Evolutionary conservation across 1,284 basidiomycete species (phyloP), one percentile per base, ranked within the genome.

Genomic region (Dichomitus squalens): DNA sequence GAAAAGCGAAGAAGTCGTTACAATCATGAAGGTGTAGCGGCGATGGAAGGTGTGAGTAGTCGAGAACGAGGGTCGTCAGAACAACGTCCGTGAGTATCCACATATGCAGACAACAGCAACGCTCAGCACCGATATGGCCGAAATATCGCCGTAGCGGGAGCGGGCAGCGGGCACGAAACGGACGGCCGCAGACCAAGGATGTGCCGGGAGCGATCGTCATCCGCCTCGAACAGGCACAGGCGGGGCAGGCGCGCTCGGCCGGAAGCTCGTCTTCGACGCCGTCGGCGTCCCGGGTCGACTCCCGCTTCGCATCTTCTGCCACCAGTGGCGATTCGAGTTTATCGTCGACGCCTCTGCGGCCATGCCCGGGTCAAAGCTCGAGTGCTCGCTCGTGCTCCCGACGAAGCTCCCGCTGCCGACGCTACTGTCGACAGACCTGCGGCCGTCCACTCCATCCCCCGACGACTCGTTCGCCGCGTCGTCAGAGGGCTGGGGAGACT

Each of bases 381-480:
- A 63, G 35, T 51, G 57, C 50, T 60, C 60, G 53, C 60, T 60
- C 35, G 50, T 54, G 34, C 61, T 64, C 11, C 53, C 64, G 35
- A 55, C 55, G 29, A 56, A 61, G 49, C 55, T 59, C 23, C 54
- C 53, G 51, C 64, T 68, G 39, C 64, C 64, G 31, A 56, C 51
- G 52, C 68, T 68, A 57, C 67, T 68, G 47, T 65, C 62, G 33
- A 66, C 63, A 1, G 66, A 68, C n/a, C 61, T 60, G 4, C 61
- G 55, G 7, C 64, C 64, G 20, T 56, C 49, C 5, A n/a, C n/a
- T n/a, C 47, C 33, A 38, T 60, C n/a, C n/a, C n/a, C 53, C 7
- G 52, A 38, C 5, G 55, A 43, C 11, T 56, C 59, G 33, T 59
- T 50, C n/a, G 44, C 39, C 8, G 40, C 36, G 41, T 61, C 57